A percentile compares a stretch with the other conserved stretches of the same genome.
Evolutionary conservation across 83 land plant genomes (phyloP).

Genomic region (Isoetes engelmannii): DNA sequence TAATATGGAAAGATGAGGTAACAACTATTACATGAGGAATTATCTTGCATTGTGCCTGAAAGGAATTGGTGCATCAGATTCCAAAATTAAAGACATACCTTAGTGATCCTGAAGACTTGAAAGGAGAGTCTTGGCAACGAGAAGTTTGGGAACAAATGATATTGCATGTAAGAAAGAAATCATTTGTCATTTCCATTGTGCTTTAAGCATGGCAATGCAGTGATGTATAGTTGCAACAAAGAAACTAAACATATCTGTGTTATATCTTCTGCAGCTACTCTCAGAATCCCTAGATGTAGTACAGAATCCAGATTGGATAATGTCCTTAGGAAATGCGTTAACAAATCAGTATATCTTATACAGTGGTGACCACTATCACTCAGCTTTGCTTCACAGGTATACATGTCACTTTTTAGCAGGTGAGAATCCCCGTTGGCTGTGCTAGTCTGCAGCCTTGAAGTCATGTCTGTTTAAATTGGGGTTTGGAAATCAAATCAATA

Average conservation of each 20-base stretch:
- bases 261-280: slow-evolving; percentile 52
- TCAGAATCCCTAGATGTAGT: slow-evolving; percentile 92
- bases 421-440: too few species aligned
- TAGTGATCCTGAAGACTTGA: slow-evolving; percentile 77
- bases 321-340: slow-evolving; percentile 74
- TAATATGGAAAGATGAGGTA: slow-evolving; percentile 98
- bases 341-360: slow-evolving; percentile 70
- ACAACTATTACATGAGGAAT: neutral
- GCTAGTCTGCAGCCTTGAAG: too few species aligned
- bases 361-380: slow-evolving; percentile 66
- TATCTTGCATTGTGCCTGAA: too few species aligned
- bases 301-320: slow-evolving; percentile 66
- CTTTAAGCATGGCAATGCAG: neutral
- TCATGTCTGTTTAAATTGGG: too few species aligned
- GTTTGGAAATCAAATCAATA: too few species aligned
- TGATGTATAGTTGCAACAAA: neutral
- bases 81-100: slow-evolving; percentile 93
- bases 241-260: neutral
- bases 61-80: slow-evolving; percentile 38
- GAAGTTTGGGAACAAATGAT: slow-evolving; percentile 98
- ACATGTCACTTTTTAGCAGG: neutral
- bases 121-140: slow-evolving; percentile 69
- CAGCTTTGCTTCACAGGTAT: slow-evolving; percentile 85
- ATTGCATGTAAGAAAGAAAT: slow-evolving; percentile 57
- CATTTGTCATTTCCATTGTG: neutral